Evolutionary conservation across 306 rosid species (phyloP).

Genomic region (Begonia fuchsioides): DNA sequence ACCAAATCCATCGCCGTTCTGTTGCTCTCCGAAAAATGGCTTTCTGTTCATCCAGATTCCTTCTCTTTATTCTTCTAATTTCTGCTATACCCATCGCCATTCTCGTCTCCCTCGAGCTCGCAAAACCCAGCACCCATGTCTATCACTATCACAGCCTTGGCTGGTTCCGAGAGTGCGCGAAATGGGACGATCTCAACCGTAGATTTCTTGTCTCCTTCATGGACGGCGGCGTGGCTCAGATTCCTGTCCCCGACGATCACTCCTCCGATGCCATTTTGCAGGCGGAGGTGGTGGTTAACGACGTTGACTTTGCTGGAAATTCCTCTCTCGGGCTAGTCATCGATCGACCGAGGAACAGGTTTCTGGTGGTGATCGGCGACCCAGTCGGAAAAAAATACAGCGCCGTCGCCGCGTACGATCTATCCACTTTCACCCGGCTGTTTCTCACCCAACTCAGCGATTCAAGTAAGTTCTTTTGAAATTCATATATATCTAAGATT

Average conservation of each 20-base stretch:
- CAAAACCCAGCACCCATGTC: conserved; percentile 41
- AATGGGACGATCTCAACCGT: conserved; percentile 53
- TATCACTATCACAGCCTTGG: conserved; percentile 56
- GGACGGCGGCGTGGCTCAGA: conserved; percentile 53
- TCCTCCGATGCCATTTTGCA: conserved; percentile 16
- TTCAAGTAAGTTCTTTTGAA: conserved; percentile 32
- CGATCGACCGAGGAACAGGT: conserved; percentile 45
- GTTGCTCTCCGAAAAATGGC: conserved; percentile 6
- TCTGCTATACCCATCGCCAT: conserved; percentile 61
- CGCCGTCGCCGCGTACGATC: conserved; percentile 60
- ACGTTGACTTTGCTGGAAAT: conserved; percentile 37
- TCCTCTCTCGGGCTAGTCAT: conserved; percentile 48
- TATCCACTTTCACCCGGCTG: conserved; percentile 51
- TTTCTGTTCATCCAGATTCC: conserved; percentile 29
- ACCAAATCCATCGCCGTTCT: background rate
- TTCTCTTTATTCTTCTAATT: conserved; percentile 29
- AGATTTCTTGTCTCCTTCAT: conserved; percentile 53
- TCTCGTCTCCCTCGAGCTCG: conserved; percentile 52
- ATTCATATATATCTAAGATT: background rate
- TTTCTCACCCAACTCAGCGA: conserved; percentile 56
- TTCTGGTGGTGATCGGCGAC: conserved; percentile 50
- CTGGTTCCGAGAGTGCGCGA: conserved; percentile 58
- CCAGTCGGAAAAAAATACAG: conserved; percentile 32
- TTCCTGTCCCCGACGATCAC: conserved; percentile 21
- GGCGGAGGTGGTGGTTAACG: conserved; percentile 38